Base-by-base conservation (phyloP, 208 protist genomes). In the Trypanosoma congolense region DNA sequence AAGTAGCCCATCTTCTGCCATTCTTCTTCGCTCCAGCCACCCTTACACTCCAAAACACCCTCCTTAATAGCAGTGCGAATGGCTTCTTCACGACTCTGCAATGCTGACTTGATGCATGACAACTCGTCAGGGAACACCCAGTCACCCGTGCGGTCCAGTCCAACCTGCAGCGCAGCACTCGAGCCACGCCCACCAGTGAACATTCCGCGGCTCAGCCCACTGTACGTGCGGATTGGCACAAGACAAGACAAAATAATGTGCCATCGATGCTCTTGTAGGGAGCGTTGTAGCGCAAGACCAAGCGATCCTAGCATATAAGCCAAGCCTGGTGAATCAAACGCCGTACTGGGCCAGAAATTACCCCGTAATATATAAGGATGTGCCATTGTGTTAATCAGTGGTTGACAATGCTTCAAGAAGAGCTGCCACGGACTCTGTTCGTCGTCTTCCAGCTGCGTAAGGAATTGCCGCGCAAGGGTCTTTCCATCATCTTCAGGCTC, bases 391-490 rank as follows among this genome's bases (percentile, higher is more conserved):
- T 72, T 77, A 40, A 91, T 89, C 21, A 90, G 46, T 4, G 87
- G 87, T 49, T 88, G 56, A 53, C 87, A 95, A 28, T 79, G 67
- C 56, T 89, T 80, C 50, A 80, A 71, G 65, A 95, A 95, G 43
- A 95, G 77, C 54, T 92, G 81, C 87, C 87, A 95, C 21, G 84
- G 77, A 30, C 67, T 90, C 53, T 83, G 87, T 48, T 95, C 87
- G 22, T 92, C 87, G 44, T 89, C 75, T 14, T 86, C 70, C n/a
- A 91, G 62, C 35, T 80, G 40, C 8, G 59, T 36, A 31, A 95
- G 55, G 45, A 66, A 36, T 41, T 55, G 31, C 26, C 25, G 56
- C 22, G 56, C 50, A 29, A 60, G 26, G 24, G 38, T 28, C 0
- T 67, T 58, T 84, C 70, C 50, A 57, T 52, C 48, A 74, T 68